Evolutionary conservation across 495 filamentous ascomycete genomes (phyloP).

Genomic region (Penicillium cataractarum): DNA sequence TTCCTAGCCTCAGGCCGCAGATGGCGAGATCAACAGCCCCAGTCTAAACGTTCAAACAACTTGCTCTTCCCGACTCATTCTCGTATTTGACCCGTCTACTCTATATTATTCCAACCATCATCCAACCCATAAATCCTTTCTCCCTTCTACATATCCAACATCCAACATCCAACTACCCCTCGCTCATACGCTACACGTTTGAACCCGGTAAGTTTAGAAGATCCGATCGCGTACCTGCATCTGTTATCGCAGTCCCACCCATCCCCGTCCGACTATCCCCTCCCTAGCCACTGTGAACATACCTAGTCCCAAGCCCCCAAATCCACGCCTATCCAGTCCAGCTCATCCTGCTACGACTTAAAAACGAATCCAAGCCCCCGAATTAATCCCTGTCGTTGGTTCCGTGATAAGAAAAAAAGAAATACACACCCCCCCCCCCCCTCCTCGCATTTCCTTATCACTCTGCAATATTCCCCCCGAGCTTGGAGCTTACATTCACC

Average conservation of each 20-base stretch:
- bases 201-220: neutral
- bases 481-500: neutral
- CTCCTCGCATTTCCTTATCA: conserved; percentile 7
- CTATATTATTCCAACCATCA: neutral
- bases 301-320: neutral
- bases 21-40: conserved; percentile 9
- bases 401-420: conserved; percentile 10
- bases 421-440: neutral
- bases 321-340: neutral
- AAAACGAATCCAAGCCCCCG: neutral
- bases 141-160: neutral
- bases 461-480: neutral
- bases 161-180: neutral
- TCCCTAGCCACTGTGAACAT: neutral
- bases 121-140: neutral
- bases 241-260: conserved; percentile 19
- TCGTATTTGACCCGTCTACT: neutral
- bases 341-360: neutral
- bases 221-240: conserved; percentile 26
- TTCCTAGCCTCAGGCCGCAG: neutral
- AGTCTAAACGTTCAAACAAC: neutral
- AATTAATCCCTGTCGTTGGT: neutral
- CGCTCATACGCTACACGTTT: neutral
- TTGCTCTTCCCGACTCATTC: conserved; percentile 4
- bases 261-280: neutral